Evolutionary conservation across 352 stramenopile genomes (phyloP), one percentile per base, ranked within the genome.

Genomic region (Globisporangium solare): DNA sequence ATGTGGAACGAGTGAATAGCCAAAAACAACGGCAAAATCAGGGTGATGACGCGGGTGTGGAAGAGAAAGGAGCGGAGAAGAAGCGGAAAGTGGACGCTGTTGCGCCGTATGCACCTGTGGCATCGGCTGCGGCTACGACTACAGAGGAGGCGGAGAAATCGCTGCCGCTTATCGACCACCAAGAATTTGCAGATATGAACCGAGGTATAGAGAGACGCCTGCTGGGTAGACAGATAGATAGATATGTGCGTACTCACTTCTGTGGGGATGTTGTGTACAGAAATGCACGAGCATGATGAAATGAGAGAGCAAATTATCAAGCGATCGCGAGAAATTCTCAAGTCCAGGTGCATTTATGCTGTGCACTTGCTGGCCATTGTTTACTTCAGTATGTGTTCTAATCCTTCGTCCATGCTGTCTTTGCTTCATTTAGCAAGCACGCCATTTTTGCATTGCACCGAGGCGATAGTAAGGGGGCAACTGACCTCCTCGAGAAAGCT

Each of bases 221-320:
- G 5, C 7, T 35, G 27, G 27, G 10, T 35, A 35, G 27, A 35
- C 5, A 7, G 17, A 27, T 39, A 48, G 51, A n/a, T 45, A 49
- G 21, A 13, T 43, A 11, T 40, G 15, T n/a, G 24, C 40, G 24
- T 14, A 13, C 27, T 47, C 6, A 35, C 48, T n/a, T 35, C 10
- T 37, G 5, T 45, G 6, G n/a, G 27, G 18, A 13, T 51, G 22
- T 27, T 17, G n/a, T 51, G 1, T 11, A 7, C 49, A 89, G 84
- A 89, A 50, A 95, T 98, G 79, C 88, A 97, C 57, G 74, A 95
- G 64, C 80, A 92, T 42, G 94, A 98, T 67, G 84, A 96, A 32
- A 84, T 92, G 54, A 76, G 95, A 15, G 95, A 98, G 71, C 70
- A 85, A 54, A 86, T 98, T 51, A 98, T 98, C 61, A 98, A 98